These are phyloP conservation scores for Colletotrichum navitas DNA, from an alignment of 2,329 filamentous ascomycete genomes.

Conservation along the genomic window DNA sequence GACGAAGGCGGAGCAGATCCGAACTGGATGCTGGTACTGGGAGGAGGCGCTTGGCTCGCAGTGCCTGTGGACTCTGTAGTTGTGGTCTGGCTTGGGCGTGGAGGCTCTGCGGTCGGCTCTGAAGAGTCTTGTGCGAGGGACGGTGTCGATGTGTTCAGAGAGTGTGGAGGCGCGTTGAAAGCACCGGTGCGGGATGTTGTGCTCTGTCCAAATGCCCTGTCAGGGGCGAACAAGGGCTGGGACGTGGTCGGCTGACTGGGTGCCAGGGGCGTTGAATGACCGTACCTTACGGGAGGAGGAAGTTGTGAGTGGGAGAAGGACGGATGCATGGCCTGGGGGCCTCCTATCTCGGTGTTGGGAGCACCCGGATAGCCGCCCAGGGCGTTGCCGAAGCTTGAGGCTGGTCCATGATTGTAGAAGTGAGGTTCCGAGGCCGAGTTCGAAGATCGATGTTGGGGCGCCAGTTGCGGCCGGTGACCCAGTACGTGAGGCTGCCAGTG, in stretches of 20 bases:
- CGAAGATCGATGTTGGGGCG: conserved; percentile 24
- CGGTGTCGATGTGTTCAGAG: conserved; percentile 1
- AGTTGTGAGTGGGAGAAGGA: conserved; percentile 19
- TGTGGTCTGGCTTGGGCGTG: neutral
- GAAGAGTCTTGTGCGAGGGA: neutral
- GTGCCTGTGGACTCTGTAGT: conserved; percentile 7
- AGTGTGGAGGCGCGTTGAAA: conserved; percentile 5
- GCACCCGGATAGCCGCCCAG: conserved; percentile 22
- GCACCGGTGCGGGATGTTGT: conserved; percentile 1
- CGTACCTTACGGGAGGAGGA: conserved; percentile 21
- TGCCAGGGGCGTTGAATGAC: neutral
- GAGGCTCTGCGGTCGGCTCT: conserved; percentile 1
- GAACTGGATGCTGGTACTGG: conserved; percentile 37
- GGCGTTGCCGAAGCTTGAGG: conserved; percentile 10
- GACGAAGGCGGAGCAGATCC: conserved; percentile 38
- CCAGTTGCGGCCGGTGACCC: conserved; percentile 14
- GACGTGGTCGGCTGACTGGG: conserved; percentile 6
- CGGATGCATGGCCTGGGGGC: conserved; percentile 12
- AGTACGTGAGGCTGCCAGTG: conserved; percentile 29
- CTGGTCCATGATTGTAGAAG: conserved; percentile 18
- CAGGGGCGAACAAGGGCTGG: conserved; percentile 22
- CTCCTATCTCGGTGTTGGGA: conserved; percentile 5
- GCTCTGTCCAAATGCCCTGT: conserved; percentile 19
- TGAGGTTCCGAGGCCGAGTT: conserved; percentile 24
- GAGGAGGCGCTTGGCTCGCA: conserved; percentile 13